These are phyloP conservation scores for Mycena citricolor DNA, from an alignment of 1,284 basidiomycete genomes.

Conservation along the genomic window DNA sequence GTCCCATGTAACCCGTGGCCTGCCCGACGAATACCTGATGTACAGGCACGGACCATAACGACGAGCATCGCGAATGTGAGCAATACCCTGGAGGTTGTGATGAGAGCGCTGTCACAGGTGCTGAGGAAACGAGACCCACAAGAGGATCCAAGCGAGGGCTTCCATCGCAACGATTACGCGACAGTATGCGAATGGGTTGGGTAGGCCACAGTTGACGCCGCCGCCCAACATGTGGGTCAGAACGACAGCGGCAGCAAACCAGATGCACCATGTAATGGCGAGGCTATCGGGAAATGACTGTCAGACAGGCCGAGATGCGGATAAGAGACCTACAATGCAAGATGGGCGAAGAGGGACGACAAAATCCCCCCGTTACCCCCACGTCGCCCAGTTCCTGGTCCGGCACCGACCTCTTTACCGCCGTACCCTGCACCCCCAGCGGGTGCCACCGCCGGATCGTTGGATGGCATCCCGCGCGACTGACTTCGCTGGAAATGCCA, in stretches of 20 bases:
- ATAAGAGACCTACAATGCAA: constrained; percentile 51
- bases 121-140: too few species aligned
- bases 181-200: constrained; percentile 54
- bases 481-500: constrained; percentile 54
- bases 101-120: too few species aligned
- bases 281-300: constrained; percentile 44
- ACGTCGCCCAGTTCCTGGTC: constrained; percentile 38
- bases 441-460: too few species aligned
- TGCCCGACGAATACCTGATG: too few species aligned
- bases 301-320: neutral
- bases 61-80: constrained; percentile 51
- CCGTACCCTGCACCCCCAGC: too few species aligned
- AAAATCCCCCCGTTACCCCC: constrained; percentile 45
- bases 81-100: too few species aligned
- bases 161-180: constrained; percentile 60
- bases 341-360: constrained; percentile 61
- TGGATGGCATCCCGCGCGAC: too few species aligned
- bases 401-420: too few species aligned
- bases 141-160: constrained; percentile 61
- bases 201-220: constrained; percentile 57
- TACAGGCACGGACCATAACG: constrained; percentile 52
- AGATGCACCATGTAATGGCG: constrained; percentile 66
- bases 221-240: constrained; percentile 65
- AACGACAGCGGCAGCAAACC: constrained; percentile 67
- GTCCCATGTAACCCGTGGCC: too few species aligned